These are phyloP conservation scores for Mycena epipterygia DNA, from an alignment of 768 basidiomycete species.

Conservation along the genomic window DNA sequence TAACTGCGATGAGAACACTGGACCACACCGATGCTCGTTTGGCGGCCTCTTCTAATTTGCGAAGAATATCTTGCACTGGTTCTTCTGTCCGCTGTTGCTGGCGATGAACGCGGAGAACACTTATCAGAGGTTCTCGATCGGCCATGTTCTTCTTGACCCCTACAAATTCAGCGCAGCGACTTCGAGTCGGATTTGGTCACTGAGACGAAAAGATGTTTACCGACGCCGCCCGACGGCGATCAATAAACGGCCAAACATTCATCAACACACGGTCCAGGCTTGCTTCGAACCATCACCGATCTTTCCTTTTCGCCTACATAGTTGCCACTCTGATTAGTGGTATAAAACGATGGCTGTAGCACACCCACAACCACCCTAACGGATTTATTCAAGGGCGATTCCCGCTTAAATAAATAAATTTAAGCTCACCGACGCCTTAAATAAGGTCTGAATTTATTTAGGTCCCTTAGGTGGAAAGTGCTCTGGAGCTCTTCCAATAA, in stretches of 20 bases:
- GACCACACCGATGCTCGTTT: slow-evolving; percentile 23
- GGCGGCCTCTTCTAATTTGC: slow-evolving; percentile 24
- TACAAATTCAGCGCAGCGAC: slow-evolving; percentile 12
- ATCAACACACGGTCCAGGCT: no score
- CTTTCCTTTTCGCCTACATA: no score
- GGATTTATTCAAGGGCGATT: no score
- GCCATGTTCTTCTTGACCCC: slow-evolving; percentile 16
- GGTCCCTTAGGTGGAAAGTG: no score
- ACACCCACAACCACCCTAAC: no score
- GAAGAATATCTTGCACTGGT: slow-evolving; percentile 18
- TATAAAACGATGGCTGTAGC: no score
- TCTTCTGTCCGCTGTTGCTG: slow-evolving; percentile 19
- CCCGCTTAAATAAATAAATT: no score
- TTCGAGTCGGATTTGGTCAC: slow-evolving; percentile 16
- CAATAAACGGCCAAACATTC: background rate
- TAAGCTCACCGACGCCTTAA: no score
- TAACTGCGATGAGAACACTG: slow-evolving; percentile 20
- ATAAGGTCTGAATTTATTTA: no score
- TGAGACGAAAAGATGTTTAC: background rate
- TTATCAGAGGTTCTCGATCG: slow-evolving; percentile 21
- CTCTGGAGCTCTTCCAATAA: no score
- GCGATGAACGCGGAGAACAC: slow-evolving; percentile 21
- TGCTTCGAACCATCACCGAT: no score
- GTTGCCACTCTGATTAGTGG: no score
- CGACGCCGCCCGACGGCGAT: slow-evolving; percentile 1